These are phyloP conservation scores for Fusarium tricinctum DNA, from an alignment of 2,329 filamentous ascomycete genomes.

Conservation along the genomic window DNA sequence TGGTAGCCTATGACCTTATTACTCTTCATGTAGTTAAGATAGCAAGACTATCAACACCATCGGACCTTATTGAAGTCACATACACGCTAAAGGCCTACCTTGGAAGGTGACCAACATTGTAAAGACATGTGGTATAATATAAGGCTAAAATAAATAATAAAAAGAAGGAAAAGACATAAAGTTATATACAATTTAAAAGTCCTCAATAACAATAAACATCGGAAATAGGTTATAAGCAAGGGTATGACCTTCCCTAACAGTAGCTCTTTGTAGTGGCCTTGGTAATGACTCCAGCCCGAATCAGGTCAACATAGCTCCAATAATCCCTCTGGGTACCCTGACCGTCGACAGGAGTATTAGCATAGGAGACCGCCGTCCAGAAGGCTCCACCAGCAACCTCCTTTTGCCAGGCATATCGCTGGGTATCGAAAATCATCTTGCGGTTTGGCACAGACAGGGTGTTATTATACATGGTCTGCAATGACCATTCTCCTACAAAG, in stretches of 20 bases:
- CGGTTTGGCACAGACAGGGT: neutral
- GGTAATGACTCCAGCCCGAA: conserved; percentile 1
- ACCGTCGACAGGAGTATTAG: neutral
- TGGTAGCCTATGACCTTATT: no score
- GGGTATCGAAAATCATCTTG: conserved; percentile 7
- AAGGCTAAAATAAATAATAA: no score
- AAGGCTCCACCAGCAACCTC: conserved; percentile 2
- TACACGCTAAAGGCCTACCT: fast-evolving
- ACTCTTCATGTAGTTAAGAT: no score
- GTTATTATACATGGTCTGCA: conserved; percentile 12
- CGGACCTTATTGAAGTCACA: no score
- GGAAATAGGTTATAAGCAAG: no score
- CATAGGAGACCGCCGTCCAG: conserved; percentile 3
- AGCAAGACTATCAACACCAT: no score
- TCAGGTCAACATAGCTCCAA: conserved; percentile 4
- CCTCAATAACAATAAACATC: no score
- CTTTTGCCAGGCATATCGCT: conserved; percentile 4
- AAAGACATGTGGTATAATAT: no score
- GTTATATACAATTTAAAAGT: no score
- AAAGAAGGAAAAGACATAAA: no score
- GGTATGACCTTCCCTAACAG: neutral
- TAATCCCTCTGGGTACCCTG: conserved; percentile 7
- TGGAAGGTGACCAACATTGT: no score
- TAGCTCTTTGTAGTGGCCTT: conserved; percentile 6
- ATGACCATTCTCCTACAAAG: neutral